phyloP scores from a whole-genome alignment of 2,329 filamentous ascomycete genomes.

The Aspergillus bombycis region DNA sequence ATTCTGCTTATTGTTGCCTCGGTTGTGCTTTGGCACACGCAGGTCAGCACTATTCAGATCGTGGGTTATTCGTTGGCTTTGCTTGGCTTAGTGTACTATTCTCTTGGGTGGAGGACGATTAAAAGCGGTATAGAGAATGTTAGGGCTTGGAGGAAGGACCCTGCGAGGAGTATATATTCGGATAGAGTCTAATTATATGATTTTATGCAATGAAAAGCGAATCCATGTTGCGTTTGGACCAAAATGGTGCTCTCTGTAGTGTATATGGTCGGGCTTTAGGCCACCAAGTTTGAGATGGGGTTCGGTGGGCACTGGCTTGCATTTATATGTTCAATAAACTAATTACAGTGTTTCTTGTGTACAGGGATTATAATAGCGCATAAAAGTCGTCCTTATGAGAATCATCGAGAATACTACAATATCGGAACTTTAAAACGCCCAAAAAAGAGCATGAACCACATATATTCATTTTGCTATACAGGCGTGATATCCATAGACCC shows the following conservation, averaged over 20 bases:
- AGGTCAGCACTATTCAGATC: conserved; percentile 69
- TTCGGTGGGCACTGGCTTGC: background rate
- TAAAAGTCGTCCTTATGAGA: too few relatives aligned
- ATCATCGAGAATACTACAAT: too few relatives aligned
- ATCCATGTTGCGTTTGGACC: background rate
- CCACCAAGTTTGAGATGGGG: background rate
- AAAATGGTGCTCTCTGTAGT: background rate
- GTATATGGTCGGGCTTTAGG: background rate
- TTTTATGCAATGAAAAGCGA: background rate
- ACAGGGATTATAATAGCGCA: too few relatives aligned
- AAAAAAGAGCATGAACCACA: too few relatives aligned
- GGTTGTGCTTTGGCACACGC: conserved; percentile 73
- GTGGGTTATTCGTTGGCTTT: conserved; percentile 76
- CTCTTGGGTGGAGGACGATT: conserved; percentile 71
- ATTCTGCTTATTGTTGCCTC: conserved; percentile 75
- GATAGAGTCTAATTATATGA: background rate
- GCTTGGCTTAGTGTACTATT: conserved; percentile 64
- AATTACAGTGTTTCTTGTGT: background rate
- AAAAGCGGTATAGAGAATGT: background rate
- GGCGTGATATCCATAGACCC: too few relatives aligned
- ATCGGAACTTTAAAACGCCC: too few relatives aligned
- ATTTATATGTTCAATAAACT: background rate
- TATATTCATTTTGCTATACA: too few relatives aligned
- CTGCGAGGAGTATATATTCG: background rate
- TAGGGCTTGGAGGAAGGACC: background rate